These are phyloP conservation scores for Apiotrichum brassicae DNA, from an alignment of 1,284 basidiomycete genomes.

Conservation along the genomic window DNA sequence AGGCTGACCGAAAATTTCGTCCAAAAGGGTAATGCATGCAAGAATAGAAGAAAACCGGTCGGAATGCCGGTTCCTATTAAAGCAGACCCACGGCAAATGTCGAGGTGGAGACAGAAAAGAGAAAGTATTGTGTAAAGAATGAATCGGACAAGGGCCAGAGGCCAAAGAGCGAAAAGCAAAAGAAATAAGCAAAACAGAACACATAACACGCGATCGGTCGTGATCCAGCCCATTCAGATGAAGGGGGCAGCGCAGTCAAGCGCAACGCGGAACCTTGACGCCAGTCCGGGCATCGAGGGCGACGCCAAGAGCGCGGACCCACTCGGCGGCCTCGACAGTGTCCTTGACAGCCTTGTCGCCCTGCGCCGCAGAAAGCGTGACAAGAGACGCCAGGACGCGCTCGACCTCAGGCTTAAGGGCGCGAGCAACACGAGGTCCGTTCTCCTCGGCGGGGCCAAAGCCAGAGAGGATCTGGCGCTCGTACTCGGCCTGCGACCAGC, in stretches of 20 bases:
- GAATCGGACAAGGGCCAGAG: too few relatives aligned
- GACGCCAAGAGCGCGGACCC: constrained; percentile 41
- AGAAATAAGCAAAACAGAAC: not conserved
- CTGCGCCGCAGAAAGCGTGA: constrained; percentile 9
- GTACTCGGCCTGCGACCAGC: constrained; percentile 39
- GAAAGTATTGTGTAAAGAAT: not conserved
- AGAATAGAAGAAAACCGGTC: too few relatives aligned
- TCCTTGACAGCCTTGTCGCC: constrained; percentile 16
- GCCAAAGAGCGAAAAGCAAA: not conserved
- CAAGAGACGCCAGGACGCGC: constrained; percentile 24
- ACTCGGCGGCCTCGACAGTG: constrained; percentile 31
- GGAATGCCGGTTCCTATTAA: too few relatives aligned
- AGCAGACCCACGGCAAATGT: too few relatives aligned
- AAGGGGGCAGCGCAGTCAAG: too few relatives aligned
- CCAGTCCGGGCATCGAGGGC: constrained; percentile 39
- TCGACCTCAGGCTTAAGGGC: constrained; percentile 45
- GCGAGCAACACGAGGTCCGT: constrained; percentile 38
- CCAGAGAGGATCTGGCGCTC: constrained; percentile 42
- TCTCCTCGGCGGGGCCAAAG: constrained; percentile 46
- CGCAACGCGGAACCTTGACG: constrained; percentile 27
- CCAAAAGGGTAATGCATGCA: too few relatives aligned
- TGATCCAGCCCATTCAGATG: too few relatives aligned
- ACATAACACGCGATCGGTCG: not conserved
- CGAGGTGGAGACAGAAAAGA: not conserved
- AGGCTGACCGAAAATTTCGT: too few relatives aligned